Evolutionary conservation across 1,284 basidiomycete genomes (phyloP).

Genomic region (Fistulinella cinereoalba): DNA sequence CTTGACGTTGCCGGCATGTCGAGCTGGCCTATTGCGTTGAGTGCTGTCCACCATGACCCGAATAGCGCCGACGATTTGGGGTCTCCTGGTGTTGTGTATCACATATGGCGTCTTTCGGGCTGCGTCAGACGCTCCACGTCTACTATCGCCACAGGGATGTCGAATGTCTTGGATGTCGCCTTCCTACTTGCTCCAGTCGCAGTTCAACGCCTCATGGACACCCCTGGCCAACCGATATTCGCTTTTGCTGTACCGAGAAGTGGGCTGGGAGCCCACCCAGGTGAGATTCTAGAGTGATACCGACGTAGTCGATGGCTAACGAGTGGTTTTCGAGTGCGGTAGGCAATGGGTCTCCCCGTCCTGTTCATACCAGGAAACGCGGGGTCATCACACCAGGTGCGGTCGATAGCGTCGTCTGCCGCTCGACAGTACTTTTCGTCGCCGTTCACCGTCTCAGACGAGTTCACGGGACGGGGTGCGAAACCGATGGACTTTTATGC

Average conservation of each 20-base stretch:
- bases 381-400: slow-evolving; percentile 90
- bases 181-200: slow-evolving; percentile 72
- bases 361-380: slow-evolving; percentile 98
- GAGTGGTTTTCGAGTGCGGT: neutral
- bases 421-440: slow-evolving; percentile 72
- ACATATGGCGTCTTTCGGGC: slow-evolving; percentile 40
- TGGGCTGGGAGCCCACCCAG: slow-evolving; percentile 71
- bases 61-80: slow-evolving; percentile 11
- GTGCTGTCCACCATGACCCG: slow-evolving; percentile 10
- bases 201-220: slow-evolving; percentile 65
- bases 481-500: slow-evolving; percentile 82
- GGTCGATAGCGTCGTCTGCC: slow-evolving; percentile 92
- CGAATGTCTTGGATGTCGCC: slow-evolving; percentile 98
- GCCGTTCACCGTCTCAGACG: slow-evolving; percentile 49
- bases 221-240: slow-evolving; percentile 73
- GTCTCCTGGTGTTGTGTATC: slow-evolving; percentile 29
- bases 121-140: slow-evolving; percentile 38
- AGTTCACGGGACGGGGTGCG: slow-evolving; percentile 45
- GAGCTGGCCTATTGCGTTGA: neutral
- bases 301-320: slow-evolving; percentile 7
- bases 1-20: neutral
- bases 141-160: slow-evolving; percentile 81
- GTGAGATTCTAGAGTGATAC: slow-evolving; percentile 38
- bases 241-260: slow-evolving; percentile 90
- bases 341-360: slow-evolving; percentile 63